A percentile compares a stretch with the other conserved stretches of the same genome.
Conservation (phyloP, 108 stramenopile genomes). For the Asterionellopsis glacialis region DNA sequence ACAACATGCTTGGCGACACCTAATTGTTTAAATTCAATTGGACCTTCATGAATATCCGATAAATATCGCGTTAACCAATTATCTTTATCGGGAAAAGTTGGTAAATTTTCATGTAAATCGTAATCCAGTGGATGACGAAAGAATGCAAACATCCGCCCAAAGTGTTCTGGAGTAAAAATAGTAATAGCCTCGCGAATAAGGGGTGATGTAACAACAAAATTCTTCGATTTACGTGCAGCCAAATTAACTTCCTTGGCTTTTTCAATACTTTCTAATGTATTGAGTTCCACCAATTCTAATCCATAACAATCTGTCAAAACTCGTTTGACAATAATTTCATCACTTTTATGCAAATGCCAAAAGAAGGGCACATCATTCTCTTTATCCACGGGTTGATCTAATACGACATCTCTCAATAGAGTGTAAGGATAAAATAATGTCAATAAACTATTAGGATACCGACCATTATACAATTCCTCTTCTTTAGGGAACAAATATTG, state of each 20-base stretch:
- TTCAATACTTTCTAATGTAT: constrained; percentile 26
- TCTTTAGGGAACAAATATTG: background rate
- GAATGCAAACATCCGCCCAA: constrained; percentile 35
- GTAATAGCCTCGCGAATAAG: constrained; percentile 37
- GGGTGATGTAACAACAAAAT: constrained; percentile 35
- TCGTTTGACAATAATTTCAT: constrained; percentile 27
- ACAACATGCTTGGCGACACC: constrained; percentile 50
- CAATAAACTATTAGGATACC: constrained; percentile 45
- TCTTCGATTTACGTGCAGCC: constrained; percentile 14
- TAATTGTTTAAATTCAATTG: constrained; percentile 32
- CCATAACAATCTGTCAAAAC: constrained; percentile 36
- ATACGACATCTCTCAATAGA: constrained; percentile 39
- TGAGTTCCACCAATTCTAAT: constrained; percentile 33
- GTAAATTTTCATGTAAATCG: constrained; percentile 27
- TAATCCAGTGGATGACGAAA: constrained; percentile 53
- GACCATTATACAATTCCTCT: constrained; percentile 21
- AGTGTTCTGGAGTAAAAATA: constrained; percentile 36
- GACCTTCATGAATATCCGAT: constrained; percentile 20
- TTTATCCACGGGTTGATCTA: constrained; percentile 36
- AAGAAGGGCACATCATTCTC: constrained; percentile 39
- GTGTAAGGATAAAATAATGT: constrained; percentile 49
- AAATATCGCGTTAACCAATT: constrained; percentile 37
- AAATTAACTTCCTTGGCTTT: constrained; percentile 32
- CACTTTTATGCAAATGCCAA: constrained; percentile 35
- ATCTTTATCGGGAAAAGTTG: constrained; percentile 21